phyloP scores from a whole-genome alignment of 2,329 filamentous ascomycete species.

The Pochonia chlamydosporia region DNA sequence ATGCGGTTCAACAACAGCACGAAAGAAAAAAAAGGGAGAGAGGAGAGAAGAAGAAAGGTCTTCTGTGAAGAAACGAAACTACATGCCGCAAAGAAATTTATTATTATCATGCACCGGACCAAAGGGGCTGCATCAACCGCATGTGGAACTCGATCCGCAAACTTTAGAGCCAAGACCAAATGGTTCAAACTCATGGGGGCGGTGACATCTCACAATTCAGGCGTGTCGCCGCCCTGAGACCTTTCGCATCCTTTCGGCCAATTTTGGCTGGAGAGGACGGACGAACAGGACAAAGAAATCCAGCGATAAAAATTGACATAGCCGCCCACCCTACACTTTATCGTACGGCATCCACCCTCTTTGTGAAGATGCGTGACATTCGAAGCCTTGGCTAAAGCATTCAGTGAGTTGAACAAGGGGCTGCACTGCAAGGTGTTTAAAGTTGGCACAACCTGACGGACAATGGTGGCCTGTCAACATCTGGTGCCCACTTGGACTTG shows the following conservation, averaged over 20 bases:
- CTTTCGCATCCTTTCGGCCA: neutral
- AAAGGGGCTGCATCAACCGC: too few relatives aligned
- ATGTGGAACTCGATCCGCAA: too few relatives aligned
- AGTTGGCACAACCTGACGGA: conserved; percentile 4
- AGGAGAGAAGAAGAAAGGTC: neutral
- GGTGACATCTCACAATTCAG: too few relatives aligned
- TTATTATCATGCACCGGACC: too few relatives aligned
- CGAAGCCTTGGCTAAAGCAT: neutral
- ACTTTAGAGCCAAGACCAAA: too few relatives aligned
- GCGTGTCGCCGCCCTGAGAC: too few relatives aligned
- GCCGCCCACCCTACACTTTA: neutral
- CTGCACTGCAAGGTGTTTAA: too few relatives aligned
- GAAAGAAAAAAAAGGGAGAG: neutral
- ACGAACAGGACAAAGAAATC: neutral
- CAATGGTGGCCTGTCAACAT: neutral
- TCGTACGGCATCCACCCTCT: neutral
- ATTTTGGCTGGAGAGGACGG: neutral
- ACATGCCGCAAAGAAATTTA: too few relatives aligned
- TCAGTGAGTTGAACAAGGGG: neutral
- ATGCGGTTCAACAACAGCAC: neutral
- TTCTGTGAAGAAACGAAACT: too few relatives aligned
- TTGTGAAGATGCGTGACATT: neutral
- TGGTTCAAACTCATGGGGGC: too few relatives aligned
- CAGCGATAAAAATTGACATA: neutral
- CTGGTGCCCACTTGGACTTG: neutral